Conservation (phyloP, 305 asterid species). For the Plantago coronopus region DNA sequence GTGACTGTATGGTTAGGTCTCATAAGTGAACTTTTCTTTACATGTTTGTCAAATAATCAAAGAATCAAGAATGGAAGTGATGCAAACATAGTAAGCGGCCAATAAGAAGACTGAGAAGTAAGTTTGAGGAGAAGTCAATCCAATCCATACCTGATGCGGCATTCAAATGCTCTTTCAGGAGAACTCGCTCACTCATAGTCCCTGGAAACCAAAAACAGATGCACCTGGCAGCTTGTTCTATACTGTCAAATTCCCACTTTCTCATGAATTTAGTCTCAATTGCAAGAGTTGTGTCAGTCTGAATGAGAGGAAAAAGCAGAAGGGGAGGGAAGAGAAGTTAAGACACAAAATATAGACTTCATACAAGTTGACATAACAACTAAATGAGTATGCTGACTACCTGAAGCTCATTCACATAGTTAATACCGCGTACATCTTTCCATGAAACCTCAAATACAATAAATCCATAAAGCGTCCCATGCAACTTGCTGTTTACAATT, state of each 20-base stretch:
- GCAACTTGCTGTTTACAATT: constrained; percentile 53
- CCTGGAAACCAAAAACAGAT: constrained; percentile 66
- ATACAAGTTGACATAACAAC: background rate
- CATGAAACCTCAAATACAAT: constrained; percentile 74
- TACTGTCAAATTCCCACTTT: constrained; percentile 81
- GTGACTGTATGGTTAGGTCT: too few species aligned
- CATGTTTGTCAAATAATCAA: background rate
- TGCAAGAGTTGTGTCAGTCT: constrained; percentile 82
- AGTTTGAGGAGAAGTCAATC: background rate
- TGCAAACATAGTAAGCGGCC: background rate
- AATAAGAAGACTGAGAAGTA: background rate
- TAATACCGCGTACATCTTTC: constrained; percentile 76
- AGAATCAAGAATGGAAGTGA: background rate
- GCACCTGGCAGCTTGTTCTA: constrained; percentile 56
- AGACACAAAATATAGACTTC: background rate
- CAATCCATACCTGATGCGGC: constrained; percentile 39
- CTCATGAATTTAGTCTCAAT: constrained; percentile 67
- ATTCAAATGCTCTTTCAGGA: constrained; percentile 52
- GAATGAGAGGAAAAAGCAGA: constrained; percentile 23
- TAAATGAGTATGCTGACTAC: constrained; percentile 25
- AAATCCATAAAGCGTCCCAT: constrained; percentile 70
- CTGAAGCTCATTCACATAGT: constrained; percentile 80
- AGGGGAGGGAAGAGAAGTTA: constrained; percentile 1
- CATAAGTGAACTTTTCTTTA: background rate
- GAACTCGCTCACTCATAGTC: constrained; percentile 40